A percentile compares a stretch with the other conserved stretches of the same genome.
phyloP scores from a whole-genome alignment of 345 rosid genomes.

The rapeseed (Brassica napus) region Da-Ae NC_063445.1:50967501-50968000 shows the following conservation, averaged over 20 bases:
- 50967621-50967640: background rate
- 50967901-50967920: background rate
- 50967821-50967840: background rate
- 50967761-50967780: too few species aligned
- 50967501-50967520: too few species aligned
- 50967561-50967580: constrained; percentile 99
- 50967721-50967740: background rate
- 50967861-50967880: background rate
- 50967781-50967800: too few species aligned
- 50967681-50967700: background rate
- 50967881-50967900: background rate
- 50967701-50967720: background rate
- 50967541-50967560: constrained; percentile 97
- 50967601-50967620: constrained; percentile 99
- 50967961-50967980: background rate
- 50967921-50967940: constrained; percentile 1
- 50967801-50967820: background rate
- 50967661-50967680: background rate
- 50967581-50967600: constrained; percentile 99
- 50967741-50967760: background rate
- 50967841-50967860: too few species aligned
- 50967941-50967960: constrained; percentile 19
- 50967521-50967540: background rate
- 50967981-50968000: constrained; percentile 77
- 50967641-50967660: background rate